Base-by-base conservation (phyloP, 1,139 yeast genomes). In the Hansenula sp. region DNA sequence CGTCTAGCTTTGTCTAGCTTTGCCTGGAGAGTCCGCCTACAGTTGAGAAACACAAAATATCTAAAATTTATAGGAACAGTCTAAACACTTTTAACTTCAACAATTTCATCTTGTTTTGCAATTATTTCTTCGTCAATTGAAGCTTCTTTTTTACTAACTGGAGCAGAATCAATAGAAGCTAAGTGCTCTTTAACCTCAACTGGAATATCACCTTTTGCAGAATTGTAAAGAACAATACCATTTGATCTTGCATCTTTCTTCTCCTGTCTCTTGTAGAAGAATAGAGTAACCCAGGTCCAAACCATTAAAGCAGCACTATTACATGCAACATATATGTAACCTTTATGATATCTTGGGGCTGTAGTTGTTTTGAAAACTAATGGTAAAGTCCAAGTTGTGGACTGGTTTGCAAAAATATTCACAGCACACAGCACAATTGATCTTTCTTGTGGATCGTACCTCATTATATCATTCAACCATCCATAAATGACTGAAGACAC, bases 211-310 rank as follows among this genome's bases (percentile, higher is more conserved):
- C 40, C 37, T 10, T 29, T 38, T 10, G 17, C 32, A 30, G 34
- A 28, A 47, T 74, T 69, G 52, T 66, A 73, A 18, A 75, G 44
- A 26, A 65, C 56, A 42, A 76, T 73, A 27, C 80, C 81, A 47
- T 78, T 75, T 19, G 65, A 69, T 34, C 60, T 56, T 11, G 84
- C 81, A 44, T 68, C 55, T 37, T 59, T 59, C 42, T 71, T 67
- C 53, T 81, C 86, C 41, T 77, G 75, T 36, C 68, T 67, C 59
- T 79, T 80, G 63, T 78, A 80, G 45, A 75, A 67, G 52, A 64
- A 73, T 46, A 77, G 66, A 8, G 75, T 81, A 10, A 75, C 64
- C 37, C 73, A 60, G 0, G 79, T 68, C 78, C 79, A 74, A 5
- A 70, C 37, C 25, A 67, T 56, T 43, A 77, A 66, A 19, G 18